Evolutionary conservation across 148 eudicot genomes (phyloP).

Genomic region (Chenopodium suecicum): DNA sequence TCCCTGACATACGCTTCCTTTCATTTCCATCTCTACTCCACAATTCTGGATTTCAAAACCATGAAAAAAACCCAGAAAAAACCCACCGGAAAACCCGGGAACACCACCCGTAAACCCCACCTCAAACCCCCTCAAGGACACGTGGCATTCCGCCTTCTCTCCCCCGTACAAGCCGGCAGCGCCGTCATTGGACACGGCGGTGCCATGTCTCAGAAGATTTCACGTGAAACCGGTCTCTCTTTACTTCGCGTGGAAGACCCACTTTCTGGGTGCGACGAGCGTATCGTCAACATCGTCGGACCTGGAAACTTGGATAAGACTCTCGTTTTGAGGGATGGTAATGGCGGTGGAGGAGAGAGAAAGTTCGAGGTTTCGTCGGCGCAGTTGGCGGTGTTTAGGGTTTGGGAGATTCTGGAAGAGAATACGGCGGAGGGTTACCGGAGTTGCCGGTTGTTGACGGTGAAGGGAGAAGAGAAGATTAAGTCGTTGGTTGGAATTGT

Average conservation of each 20-base stretch:
- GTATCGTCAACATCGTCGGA: conserved; percentile 3
- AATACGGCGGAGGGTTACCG: neutral
- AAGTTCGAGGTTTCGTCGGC: conserved; percentile 10
- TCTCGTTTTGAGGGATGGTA: neutral
- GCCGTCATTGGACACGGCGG: conserved; percentile 9
- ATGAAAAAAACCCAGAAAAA: neutral
- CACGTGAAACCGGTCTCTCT: neutral
- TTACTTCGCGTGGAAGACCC: conserved; percentile 5
- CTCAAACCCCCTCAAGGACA: neutral
- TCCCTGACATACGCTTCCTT: no score
- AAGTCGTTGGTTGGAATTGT: neutral
- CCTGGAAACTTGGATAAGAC: neutral
- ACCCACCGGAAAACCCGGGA: neutral
- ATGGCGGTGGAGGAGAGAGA: neutral
- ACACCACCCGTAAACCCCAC: neutral
- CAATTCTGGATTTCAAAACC: no score
- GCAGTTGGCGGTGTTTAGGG: conserved; percentile 23
- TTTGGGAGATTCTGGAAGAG: neutral
- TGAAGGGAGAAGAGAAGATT: conserved; percentile 14
- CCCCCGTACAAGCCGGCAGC: neutral
- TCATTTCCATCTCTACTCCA: no score
- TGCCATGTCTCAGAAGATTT: neutral
- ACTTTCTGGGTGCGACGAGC: conserved; percentile 12
- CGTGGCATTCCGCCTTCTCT: conserved; percentile 7
- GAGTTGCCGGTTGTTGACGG: conserved; percentile 12